Conservation (phyloP, 192 early-diverging fungal species). For the Allomyces arbusculus region DNA sequence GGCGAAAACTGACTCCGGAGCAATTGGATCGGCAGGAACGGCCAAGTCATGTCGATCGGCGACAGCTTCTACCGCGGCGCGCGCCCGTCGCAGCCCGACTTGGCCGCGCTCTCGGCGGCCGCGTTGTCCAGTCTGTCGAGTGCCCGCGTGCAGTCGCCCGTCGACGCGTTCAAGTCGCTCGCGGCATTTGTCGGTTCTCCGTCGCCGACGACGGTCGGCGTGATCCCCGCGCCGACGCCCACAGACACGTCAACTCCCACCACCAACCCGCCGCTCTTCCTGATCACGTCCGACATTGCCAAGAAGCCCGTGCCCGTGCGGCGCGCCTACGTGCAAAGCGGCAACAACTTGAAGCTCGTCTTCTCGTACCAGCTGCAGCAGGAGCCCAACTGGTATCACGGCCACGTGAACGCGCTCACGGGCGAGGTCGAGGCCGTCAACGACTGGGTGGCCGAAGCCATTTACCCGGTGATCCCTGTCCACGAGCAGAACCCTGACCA, state of each 20-base stretch:
- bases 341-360: slow-evolving; percentile 38
- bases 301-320: slow-evolving; percentile 29
- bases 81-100: background rate
- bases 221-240: too few species aligned
- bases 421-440: slow-evolving; percentile 46
- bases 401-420: slow-evolving; percentile 33
- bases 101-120: background rate
- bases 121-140: too few species aligned
- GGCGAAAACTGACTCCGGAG: too few species aligned
- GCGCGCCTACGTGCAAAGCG: slow-evolving; percentile 42
- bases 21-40: slow-evolving; percentile 16
- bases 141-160: too few species aligned
- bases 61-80: slow-evolving; percentile 35
- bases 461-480: slow-evolving; percentile 63
- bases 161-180: background rate
- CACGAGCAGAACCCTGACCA: slow-evolving; percentile 56
- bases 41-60: slow-evolving; percentile 51
- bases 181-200: background rate
- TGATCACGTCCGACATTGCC: too few species aligned
- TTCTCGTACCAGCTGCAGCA: slow-evolving; percentile 68
- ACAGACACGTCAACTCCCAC: too few species aligned
- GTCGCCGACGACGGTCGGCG: too few species aligned
- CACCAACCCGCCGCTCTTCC: too few species aligned
- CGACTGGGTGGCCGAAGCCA: slow-evolving; percentile 65
- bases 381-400: slow-evolving; percentile 62